A percentile compares a stretch with the other conserved stretches of the same genome.
Conservation (phyloP, 2,329 filamentous ascomycete species). For the Xylaria sp. region DNA sequence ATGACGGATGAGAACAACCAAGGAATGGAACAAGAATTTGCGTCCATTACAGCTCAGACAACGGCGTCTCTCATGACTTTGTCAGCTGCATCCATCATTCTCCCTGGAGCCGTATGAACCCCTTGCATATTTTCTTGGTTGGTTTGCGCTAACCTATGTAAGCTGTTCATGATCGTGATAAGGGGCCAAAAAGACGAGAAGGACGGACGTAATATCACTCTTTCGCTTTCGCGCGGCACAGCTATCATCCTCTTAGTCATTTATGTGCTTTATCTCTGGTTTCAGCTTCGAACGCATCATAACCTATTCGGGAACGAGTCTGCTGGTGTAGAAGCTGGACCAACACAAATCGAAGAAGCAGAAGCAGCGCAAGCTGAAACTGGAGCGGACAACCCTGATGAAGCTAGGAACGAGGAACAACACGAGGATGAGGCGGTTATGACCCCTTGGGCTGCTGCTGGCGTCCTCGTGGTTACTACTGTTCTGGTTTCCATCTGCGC, state of each 20-base stretch:
- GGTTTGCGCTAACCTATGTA: conserved; percentile 37
- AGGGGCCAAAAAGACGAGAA: conserved; percentile 49
- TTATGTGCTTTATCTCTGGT: conserved; percentile 80
- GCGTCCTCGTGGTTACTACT: conserved; percentile 76
- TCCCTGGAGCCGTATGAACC: conserved; percentile 73
- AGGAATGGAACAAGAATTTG: conserved; percentile 76
- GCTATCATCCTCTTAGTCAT: conserved; percentile 79
- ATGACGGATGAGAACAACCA: conserved; percentile 66
- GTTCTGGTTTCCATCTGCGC: conserved; percentile 78
- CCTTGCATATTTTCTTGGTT: neutral
- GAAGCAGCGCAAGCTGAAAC: conserved; percentile 6
- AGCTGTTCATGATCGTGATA: conserved; percentile 75
- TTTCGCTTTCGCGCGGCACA: conserved; percentile 79
- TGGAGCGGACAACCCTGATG: conserved; percentile 34
- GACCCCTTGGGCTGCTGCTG: conserved; percentile 70
- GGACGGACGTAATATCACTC: conserved; percentile 66
- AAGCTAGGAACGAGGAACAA: conserved; percentile 57
- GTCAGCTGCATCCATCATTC: conserved; percentile 80
- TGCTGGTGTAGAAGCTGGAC: conserved; percentile 40
- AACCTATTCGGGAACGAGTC: conserved; percentile 71
- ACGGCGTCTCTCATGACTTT: conserved; percentile 80
- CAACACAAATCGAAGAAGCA: conserved; percentile 29
- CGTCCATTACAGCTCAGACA: conserved; percentile 80
- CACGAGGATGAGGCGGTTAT: conserved; percentile 57
- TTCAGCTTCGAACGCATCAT: conserved; percentile 81